Conservation (phyloP, 1,139 yeast species). For the Sugiyamaella pinicola region DNA sequence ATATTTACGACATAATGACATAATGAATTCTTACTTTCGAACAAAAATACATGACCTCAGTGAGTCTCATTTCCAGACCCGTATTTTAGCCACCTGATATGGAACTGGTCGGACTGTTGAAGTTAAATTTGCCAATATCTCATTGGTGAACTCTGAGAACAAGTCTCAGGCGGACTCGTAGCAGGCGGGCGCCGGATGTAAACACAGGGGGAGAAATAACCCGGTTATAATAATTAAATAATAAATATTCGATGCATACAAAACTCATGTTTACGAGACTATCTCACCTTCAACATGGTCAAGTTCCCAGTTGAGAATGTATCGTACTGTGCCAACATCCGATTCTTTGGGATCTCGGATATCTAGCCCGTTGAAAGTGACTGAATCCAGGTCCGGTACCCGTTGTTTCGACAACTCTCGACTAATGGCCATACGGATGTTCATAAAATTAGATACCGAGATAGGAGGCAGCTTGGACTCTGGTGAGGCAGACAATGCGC, state of each 20-base stretch:
- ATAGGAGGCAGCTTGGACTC: slow-evolving; percentile 4
- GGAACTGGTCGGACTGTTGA: too few species aligned
- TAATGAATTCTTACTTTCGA: neutral
- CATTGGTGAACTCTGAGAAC: too few species aligned
- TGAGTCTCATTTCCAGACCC: too few species aligned
- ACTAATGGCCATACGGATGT: slow-evolving; percentile 31
- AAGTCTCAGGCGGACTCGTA: too few species aligned
- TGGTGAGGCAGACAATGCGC: slow-evolving; percentile 17
- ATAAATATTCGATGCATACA: neutral
- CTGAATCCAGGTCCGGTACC: slow-evolving; percentile 19
- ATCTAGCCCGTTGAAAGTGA: slow-evolving; percentile 20
- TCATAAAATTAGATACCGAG: slow-evolving; percentile 29
- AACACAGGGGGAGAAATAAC: neutral
- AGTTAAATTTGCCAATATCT: too few species aligned
- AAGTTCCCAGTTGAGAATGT: slow-evolving; percentile 38
- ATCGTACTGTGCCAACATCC: slow-evolving; percentile 38
- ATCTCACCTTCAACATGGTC: slow-evolving; percentile 31
- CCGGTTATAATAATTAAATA: too few species aligned
- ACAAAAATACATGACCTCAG: neutral
- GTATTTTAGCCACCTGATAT: too few species aligned
- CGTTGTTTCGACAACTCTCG: slow-evolving; percentile 25
- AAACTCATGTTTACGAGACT: slow-evolving; percentile 19
- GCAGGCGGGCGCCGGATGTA: too few species aligned
- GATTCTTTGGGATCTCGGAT: slow-evolving; percentile 34
- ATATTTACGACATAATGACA: neutral